Conservation (phyloP, 495 filamentous ascomycete species). For the Xylaria curta region DNA sequence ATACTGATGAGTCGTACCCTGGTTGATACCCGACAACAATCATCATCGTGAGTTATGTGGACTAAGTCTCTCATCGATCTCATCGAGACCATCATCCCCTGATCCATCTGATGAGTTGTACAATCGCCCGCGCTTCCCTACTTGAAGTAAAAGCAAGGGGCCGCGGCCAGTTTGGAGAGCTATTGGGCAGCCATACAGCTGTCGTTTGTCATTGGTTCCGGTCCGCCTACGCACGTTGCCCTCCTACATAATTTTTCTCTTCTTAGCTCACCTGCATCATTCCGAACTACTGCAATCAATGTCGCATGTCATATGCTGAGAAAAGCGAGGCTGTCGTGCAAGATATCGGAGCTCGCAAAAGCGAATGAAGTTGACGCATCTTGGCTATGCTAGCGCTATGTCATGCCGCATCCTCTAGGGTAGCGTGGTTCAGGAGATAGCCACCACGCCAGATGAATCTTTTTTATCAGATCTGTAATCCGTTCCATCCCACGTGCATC, state of each 20-base stretch:
- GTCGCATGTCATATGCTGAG: conserved; percentile 3
- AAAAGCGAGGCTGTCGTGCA: conserved; percentile 20
- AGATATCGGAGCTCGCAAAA: background rate
- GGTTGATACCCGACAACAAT: background rate
- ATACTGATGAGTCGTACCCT: background rate
- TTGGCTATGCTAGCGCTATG: conserved; percentile 6
- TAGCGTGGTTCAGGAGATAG: background rate
- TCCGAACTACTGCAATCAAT: background rate
- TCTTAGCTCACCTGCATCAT: background rate
- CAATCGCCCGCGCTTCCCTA: conserved; percentile 3
- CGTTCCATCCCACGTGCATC: conserved; percentile 4
- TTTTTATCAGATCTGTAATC: conserved; percentile 1
- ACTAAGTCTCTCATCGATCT: background rate
- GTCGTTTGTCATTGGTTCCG: background rate
- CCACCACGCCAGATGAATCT: background rate
- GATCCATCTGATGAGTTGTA: conserved; percentile 21
- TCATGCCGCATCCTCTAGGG: background rate
- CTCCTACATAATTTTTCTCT: background rate
- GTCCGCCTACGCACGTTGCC: background rate
- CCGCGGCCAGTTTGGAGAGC: background rate
- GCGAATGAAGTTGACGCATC: background rate
- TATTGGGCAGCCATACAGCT: conserved; percentile 26
- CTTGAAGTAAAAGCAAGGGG: conserved; percentile 1
- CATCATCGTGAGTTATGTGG: background rate
- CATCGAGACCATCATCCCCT: background rate